Evolutionary conservation across 192 early-diverging fungal genomes (phyloP), one percentile per base, ranked within the genome.

Genomic region (Coemansia asiatica): DNA sequence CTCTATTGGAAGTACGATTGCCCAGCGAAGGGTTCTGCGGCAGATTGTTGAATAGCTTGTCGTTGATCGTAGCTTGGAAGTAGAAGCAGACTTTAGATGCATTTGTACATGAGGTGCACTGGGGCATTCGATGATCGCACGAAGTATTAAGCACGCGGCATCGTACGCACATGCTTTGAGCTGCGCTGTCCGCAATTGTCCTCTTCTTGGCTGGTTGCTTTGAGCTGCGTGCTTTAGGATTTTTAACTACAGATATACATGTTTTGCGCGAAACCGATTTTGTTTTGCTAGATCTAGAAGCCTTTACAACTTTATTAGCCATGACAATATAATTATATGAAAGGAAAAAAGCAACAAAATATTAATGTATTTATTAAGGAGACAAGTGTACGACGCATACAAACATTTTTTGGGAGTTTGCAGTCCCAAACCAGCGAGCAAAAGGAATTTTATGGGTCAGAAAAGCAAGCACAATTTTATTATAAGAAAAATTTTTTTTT

Each of bases 61-160:
- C 79, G 55, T 64, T 71, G 13, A 31, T 49, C 2, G 50, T 47
- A 9, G 21, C 40, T 13, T 64, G 29, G 2, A 65, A 29, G 7
- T 27, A 35, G 56, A 73, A 12, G 50, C 79, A 82, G 15, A 55
- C 48, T 2, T 62, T 48, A 5, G 60, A 61, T 10, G 47, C 65
- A 10, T 46, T 35, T 3, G 36, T 6, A 21, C 79, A 82, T 22
- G 16, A 15, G 1, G 26, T 23, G 55, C 79, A 82, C 31, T 28
- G 18, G 0, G 60, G 46, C 6, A 15, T 3, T 7, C 23, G n/a
- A 28, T 55, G 27, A 13, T 54, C 61, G 59, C 79, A 82, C 2
- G 6, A 10, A 9, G 44, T 51, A 21, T 48, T 67, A 1, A 70
- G 57, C 53, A 76, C 8, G 4, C 74, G 63, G 50, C 79, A 82